Percentiles rank a stretch among this genome's conserved stretches.
Evolutionary conservation across 805 yeast species (phyloP).

Genomic region (Candida vaughaniae): DNA sequence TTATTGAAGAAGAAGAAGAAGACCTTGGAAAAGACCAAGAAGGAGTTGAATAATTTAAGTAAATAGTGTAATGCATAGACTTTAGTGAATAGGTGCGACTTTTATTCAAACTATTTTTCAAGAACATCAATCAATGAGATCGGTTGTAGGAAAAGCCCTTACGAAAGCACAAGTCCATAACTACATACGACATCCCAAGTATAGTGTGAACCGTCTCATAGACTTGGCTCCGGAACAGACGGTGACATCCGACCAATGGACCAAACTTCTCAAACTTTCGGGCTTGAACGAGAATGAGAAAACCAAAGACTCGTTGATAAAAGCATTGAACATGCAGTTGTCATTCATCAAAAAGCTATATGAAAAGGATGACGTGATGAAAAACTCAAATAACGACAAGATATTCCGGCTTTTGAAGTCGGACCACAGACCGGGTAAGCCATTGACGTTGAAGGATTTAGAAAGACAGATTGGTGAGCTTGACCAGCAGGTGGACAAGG

Average conservation of each 20-base stretch:
- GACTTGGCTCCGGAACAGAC: conserved; percentile 2
- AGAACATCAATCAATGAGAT: too few relatives aligned
- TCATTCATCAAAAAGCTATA: conserved; percentile 34
- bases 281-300: conserved; percentile 28
- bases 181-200: background rate
- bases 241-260: conserved; percentile 6
- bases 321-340: conserved; percentile 35
- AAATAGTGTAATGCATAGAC: conserved; percentile 4
- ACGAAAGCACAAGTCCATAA: too few relatives aligned
- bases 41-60: conserved; percentile 25
- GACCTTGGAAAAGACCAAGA: conserved; percentile 65
- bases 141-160: too few relatives aligned
- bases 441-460: conserved; percentile 21
- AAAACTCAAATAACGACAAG: conserved; percentile 18
- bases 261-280: conserved; percentile 32
- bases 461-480: conserved; percentile 14
- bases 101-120: too few relatives aligned
- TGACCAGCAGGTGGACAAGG: conserved; percentile 12
- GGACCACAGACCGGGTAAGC: conserved; percentile 28
- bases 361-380: conserved; percentile 14
- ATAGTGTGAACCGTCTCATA: conserved; percentile 17
- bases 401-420: conserved; percentile 34
- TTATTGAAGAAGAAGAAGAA: conserved; percentile 66
- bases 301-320: conserved; percentile 19
- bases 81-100: too few relatives aligned